Evolutionary conservation across 2,329 filamentous ascomycete genomes (phyloP).

Genomic region (Gliomastix tumulicola): DNA sequence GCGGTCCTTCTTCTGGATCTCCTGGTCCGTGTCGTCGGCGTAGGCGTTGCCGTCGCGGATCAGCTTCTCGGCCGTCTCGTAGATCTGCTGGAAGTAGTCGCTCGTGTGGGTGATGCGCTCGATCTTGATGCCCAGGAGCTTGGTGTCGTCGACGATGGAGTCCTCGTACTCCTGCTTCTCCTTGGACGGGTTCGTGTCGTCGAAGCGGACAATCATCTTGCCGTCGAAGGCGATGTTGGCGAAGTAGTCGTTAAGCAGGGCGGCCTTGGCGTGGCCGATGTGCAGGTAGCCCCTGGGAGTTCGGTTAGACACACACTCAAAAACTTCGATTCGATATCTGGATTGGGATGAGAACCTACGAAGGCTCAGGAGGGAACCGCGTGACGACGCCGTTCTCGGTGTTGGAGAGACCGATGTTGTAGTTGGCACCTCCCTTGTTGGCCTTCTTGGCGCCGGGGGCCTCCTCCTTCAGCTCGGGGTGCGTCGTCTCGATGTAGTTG

Average conservation of each 20-base stretch:
- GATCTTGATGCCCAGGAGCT: conserved; percentile 84
- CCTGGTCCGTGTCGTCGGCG: conserved; percentile 87
- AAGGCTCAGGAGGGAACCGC: conserved; percentile 46
- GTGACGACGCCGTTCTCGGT: conserved; percentile 86
- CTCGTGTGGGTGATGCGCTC: conserved; percentile 85
- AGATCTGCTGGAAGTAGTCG: conserved; percentile 91
- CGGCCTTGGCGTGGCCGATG: conserved; percentile 93
- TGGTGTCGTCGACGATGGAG: conserved; percentile 84
- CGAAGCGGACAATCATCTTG: conserved; percentile 84
- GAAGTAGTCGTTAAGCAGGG: conserved; percentile 92
- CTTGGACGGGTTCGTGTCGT: conserved; percentile 96
- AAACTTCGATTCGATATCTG: conserved; percentile 6
- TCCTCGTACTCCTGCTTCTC: conserved; percentile 97
- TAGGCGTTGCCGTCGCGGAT: conserved; percentile 87
- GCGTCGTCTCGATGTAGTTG: conserved; percentile 71
- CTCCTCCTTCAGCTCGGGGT: conserved; percentile 67
- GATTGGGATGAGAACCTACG: conserved; percentile 9
- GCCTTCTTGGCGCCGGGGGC: conserved; percentile 56
- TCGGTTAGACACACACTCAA: conserved; percentile 1
- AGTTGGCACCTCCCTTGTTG: conserved; percentile 76
- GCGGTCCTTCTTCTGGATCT: conserved; percentile 79
- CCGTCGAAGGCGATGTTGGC: conserved; percentile 90
- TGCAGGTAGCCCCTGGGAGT: conserved; percentile 68
- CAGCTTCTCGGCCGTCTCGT: conserved; percentile 76
- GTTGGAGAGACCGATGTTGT: conserved; percentile 80